Base-by-base conservation (phyloP, 2,329 filamentous ascomycete species). In the Aspergillus luchuensis region DNA sequence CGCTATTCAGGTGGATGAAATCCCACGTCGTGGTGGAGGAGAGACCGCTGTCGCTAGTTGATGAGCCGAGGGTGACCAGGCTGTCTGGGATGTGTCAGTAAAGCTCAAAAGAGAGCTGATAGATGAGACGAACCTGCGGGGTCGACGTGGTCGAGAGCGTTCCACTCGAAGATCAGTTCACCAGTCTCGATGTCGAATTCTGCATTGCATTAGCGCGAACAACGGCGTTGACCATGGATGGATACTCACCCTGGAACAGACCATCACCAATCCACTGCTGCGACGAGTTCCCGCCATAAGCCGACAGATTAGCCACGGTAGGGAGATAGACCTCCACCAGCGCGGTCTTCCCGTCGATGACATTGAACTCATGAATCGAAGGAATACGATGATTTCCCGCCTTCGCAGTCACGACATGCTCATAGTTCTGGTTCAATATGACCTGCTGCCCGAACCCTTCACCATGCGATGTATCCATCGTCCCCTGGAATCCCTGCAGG, bases 111-210 rank as follows among this genome's bases (percentile, higher is more conserved):
- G 39, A 67, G 10, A 71, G 65, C 1, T 33, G 4, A 33, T 13
- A 13, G 0, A 63, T 5, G n/a, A 3, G 8, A 73, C 69, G 69
- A 75, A 76, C 82, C 79, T 43, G 79, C 76, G 1, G 82, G 83
- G 47, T 79, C 75, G n/a, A 85, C 76, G 69, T 87, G 82, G 59
- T 86, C 83, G 8, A 87, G 72, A 63, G 81, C 83, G 30, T 78
- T 79, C 85, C 85, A 87, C 65, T 87, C 84, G 63, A 87, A 87
- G 10, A 87, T 62, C 3, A 87, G 71, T 43, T 81, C 75, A 2
- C 84, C 84, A 2, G 82, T 86, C 23, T 81, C 76, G 45, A 85
- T 82, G 58, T 86, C 80, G 38, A 75, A 58, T 60, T 76, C 73
- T 76, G 45, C 4, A n/a, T 11, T 10, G 5, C 3, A 25, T 59